A percentile compares a stretch with the other conserved stretches of the same genome.
phyloP scores from a whole-genome alignment of 352 stramenopile species.

The Globisporangium paroecandrum region DNA sequence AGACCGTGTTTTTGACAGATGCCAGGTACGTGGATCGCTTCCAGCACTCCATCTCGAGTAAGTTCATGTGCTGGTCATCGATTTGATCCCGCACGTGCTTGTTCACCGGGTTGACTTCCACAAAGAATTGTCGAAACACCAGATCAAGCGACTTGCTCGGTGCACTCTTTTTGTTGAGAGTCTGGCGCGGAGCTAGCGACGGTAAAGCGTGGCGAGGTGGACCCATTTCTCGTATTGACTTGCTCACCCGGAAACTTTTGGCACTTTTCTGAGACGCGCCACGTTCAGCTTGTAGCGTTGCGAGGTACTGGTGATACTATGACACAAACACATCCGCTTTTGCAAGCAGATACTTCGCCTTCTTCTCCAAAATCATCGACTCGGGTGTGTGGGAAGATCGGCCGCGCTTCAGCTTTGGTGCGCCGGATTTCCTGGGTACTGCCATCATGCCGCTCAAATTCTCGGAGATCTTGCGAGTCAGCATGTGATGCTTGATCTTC shows the following conservation, averaged over 20 bases:
- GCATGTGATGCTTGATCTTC: slow-evolving; percentile 36
- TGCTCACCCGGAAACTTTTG: background rate
- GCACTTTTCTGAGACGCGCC: background rate
- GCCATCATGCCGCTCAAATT: slow-evolving; percentile 33
- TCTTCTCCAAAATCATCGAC: slow-evolving; percentile 51
- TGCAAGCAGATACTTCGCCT: slow-evolving; percentile 51
- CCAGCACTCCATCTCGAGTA: slow-evolving; percentile 58
- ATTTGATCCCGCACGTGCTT: slow-evolving; percentile 41
- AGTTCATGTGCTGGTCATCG: slow-evolving; percentile 32
- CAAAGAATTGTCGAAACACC: slow-evolving; percentile 42
- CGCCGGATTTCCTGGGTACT: background rate
- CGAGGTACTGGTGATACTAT: slow-evolving; percentile 22
- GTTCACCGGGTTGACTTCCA: slow-evolving; percentile 54
- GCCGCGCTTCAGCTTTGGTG: background rate
- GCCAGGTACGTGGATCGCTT: slow-evolving; percentile 37
- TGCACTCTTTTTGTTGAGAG: slow-evolving; percentile 17
- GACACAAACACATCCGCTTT: slow-evolving; percentile 42
- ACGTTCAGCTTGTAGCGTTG: background rate
- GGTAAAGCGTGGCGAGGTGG: slow-evolving; percentile 5
- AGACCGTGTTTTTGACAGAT: slow-evolving; percentile 27
- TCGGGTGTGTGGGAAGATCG: slow-evolving; percentile 34
- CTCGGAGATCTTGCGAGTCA: slow-evolving; percentile 26
- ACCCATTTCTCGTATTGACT: background rate
- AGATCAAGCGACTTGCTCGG: slow-evolving; percentile 26
- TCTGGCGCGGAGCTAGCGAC: background rate